These are phyloP conservation scores for Fagus crenata DNA, from an alignment of 306 rosid genomes.

Conservation along the genomic window DNA sequence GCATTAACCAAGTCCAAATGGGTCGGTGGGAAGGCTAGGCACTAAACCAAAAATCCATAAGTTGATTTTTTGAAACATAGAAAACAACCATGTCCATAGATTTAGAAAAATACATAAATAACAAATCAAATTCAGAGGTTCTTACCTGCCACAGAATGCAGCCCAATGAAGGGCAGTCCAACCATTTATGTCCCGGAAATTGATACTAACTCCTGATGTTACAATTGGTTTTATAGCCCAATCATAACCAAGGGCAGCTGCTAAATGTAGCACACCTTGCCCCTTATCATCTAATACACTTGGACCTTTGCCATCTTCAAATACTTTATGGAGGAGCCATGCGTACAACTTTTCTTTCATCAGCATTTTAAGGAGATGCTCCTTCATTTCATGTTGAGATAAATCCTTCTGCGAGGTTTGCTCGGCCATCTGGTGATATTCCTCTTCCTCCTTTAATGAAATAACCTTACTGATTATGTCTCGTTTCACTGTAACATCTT, in stretches of 20 bases:
- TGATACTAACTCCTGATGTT: slow-evolving; percentile 71
- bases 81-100: slow-evolving; percentile 15
- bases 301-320: slow-evolving; percentile 82
- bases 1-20: background rate
- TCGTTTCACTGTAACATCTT: slow-evolving; percentile 45
- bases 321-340: slow-evolving; percentile 73
- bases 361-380: slow-evolving; percentile 44
- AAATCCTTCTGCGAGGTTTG: slow-evolving; percentile 32
- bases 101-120: slow-evolving; percentile 1
- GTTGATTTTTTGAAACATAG: background rate
- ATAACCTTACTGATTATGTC: slow-evolving; percentile 55
- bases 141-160: slow-evolving; percentile 82
- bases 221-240: slow-evolving; percentile 78
- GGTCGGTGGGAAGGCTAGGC: background rate
- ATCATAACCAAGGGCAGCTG: slow-evolving; percentile 78
- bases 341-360: slow-evolving; percentile 72
- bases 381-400: slow-evolving; percentile 47
- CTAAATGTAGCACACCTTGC: slow-evolving; percentile 77
- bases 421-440: slow-evolving; percentile 42
- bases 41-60: background rate
- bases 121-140: slow-evolving; percentile 19
- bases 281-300: slow-evolving; percentile 66
- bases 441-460: slow-evolving; percentile 72
- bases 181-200: slow-evolving; percentile 83
- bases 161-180: slow-evolving; percentile 98